Conservation (phyloP, 2,329 filamentous ascomycete genomes). For the Cordyceps cicadae region DNA sequence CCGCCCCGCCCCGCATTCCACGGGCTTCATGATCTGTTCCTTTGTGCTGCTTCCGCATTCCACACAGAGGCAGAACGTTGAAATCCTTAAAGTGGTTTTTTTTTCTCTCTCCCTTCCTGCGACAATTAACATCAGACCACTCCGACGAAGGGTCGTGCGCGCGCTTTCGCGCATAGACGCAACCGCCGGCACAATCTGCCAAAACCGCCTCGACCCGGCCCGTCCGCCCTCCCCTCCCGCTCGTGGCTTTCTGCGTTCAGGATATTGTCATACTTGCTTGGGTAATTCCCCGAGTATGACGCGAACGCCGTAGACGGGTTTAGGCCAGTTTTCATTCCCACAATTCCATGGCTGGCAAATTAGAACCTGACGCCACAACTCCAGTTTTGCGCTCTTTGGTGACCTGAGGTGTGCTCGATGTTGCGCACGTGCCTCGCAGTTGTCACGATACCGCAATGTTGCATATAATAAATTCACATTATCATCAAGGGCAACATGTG, state of each 20-base stretch:
- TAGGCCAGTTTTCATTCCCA: neutral
- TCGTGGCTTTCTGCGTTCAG: neutral
- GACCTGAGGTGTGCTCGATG: neutral
- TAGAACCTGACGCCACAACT: neutral
- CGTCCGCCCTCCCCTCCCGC: neutral
- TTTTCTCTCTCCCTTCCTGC: neutral
- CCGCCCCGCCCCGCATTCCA: neutral
- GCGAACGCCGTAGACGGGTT: neutral
- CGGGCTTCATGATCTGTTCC: neutral
- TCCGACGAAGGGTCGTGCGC: neutral
- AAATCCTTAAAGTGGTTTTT: neutral
- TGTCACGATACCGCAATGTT: no score
- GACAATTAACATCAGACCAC: neutral
- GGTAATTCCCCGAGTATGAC: neutral
- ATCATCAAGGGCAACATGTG: neutral
- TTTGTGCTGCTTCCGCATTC: neutral
- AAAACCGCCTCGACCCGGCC: no score
- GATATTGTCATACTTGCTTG: neutral
- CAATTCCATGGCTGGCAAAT: no score
- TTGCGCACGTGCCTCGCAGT: neutral
- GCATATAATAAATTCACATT: neutral
- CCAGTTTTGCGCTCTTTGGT: neutral
- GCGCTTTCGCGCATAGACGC: neutral
- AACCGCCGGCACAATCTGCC: neutral
- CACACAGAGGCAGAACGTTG: neutral